Percentiles rank a stretch among this genome's conserved stretches.
phyloP scores from a whole-genome alignment of 2,329 filamentous ascomycete genomes.

The Arthrocladium fulminans region DNA sequence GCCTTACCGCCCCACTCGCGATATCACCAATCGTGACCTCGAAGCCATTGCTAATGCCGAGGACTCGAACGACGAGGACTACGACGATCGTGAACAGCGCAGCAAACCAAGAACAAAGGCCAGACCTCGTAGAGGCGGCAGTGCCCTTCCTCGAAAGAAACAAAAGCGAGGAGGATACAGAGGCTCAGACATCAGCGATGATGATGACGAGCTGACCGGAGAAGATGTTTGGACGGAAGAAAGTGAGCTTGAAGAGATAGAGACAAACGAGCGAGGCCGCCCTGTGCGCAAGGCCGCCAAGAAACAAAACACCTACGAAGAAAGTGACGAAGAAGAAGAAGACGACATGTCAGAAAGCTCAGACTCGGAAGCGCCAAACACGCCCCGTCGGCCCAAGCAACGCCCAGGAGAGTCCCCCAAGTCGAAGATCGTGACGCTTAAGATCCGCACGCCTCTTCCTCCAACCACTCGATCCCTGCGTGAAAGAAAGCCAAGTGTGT shows the following conservation, averaged over 20 bases:
- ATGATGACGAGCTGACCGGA: constrained; percentile 35
- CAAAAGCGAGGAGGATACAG: constrained; percentile 29
- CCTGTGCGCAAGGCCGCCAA: constrained; percentile 48
- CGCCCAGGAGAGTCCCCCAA: constrained; percentile 23
- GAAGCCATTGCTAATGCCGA: constrained; percentile 37
- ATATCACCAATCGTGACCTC: constrained; percentile 28
- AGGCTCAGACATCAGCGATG: constrained; percentile 36
- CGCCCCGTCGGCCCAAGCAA: constrained; percentile 9
- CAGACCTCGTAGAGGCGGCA: constrained; percentile 28
- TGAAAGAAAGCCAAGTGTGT: constrained; percentile 25
- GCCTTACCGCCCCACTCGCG: background rate
- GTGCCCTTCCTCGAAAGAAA: constrained; percentile 24
- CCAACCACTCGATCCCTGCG: constrained; percentile 24
- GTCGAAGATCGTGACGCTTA: constrained; percentile 19
- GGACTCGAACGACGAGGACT: constrained; percentile 39
- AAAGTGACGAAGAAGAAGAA: constrained; percentile 34
- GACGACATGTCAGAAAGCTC: constrained; percentile 12
- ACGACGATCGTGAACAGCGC: constrained; percentile 30
- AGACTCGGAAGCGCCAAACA: constrained; percentile 14
- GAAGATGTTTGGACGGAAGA: constrained; percentile 37
- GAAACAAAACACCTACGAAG: constrained; percentile 48
- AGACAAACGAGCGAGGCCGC: constrained; percentile 50
- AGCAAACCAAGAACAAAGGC: constrained; percentile 28
- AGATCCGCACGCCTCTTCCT: constrained; percentile 21
- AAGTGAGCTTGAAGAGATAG: constrained; percentile 28